phyloP scores from a whole-genome alignment of 148 eudicot species.

The Rhododendron kiyosumense region DNA sequence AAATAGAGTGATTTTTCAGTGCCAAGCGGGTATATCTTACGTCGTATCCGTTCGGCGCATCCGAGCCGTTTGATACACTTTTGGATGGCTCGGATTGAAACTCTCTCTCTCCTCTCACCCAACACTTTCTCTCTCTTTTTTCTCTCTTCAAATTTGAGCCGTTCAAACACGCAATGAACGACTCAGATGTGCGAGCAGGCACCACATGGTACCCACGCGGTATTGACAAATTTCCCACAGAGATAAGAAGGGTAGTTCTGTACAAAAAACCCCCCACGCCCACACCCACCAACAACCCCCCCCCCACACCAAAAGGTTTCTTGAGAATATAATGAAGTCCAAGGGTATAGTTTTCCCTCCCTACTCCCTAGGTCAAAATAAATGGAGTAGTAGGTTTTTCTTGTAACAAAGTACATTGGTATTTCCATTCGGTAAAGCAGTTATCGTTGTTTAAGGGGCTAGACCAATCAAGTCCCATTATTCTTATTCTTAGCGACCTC shows the following conservation, averaged over 20 bases:
- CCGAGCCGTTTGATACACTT: too few relatives aligned
- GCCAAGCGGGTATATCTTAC: too few relatives aligned
- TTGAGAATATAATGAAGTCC: background rate
- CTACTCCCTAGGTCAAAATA: background rate
- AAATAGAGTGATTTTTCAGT: too few relatives aligned
- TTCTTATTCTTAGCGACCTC: background rate
- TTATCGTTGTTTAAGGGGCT: background rate
- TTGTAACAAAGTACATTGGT: background rate
- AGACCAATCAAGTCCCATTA: background rate
- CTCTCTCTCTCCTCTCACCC: too few relatives aligned
- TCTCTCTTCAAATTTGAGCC: too few relatives aligned
- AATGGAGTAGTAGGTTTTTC: background rate
- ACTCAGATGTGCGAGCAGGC: too few relatives aligned
- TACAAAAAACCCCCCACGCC: background rate
- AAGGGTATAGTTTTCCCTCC: background rate
- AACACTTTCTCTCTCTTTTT: too few relatives aligned
- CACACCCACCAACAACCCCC: too few relatives aligned
- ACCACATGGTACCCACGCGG: too few relatives aligned
- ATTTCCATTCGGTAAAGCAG: background rate
- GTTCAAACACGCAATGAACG: too few relatives aligned
- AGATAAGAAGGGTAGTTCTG: background rate
- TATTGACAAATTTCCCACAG: background rate
- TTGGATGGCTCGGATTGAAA: too few relatives aligned
- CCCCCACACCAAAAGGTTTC: background rate
- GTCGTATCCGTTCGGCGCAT: too few relatives aligned